Evolutionary conservation across 495 filamentous ascomycete genomes (phyloP), one percentile per base, ranked within the genome.

Genomic region (Geopyxis carbonaria): DNA sequence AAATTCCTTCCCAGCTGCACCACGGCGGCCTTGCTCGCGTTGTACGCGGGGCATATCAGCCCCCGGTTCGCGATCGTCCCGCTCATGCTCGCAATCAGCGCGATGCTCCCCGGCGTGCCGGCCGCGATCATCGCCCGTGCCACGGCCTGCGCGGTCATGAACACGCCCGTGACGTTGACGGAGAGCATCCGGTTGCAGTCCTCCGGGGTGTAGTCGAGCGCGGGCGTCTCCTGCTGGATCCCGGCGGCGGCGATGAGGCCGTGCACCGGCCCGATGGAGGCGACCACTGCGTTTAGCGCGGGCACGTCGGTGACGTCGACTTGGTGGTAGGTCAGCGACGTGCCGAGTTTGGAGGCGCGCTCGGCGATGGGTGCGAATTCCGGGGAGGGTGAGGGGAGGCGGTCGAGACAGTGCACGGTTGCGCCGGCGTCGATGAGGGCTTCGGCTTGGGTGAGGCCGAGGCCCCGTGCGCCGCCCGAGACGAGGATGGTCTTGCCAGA

Each of bases 21-120:
- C 4, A 93, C 81, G 9, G 70, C 85, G 3, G 82, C 82, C 59
- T 93, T 93, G 54, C 76, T 83, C 35, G 84, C 77, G 53, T 93
- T 93, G 63, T 93, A 93, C 24, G 79, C 81, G 22, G 83, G 76
- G 55, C 71, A 76, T 50, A 73, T 74, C 23, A 75, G 66, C 35
- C 76, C 73, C 37, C 68, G 54, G 53, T 87, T 91, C 11, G 82
- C 82, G 40, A 91, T 65, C 4, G 74, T 73, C 8, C 77, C 82
- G 50, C 74, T 80, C 82, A 87, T 87, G 44, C 69, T 75, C 6
- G 74, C 82, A 41, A 87, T 76, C 30, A 87, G 53, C 29, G 78
- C 67, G 34, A 89, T 39, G 20, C 51, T 55, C 4, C 52, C 52
- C 8, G 44, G 44, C 16, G 47, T 56, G 3, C 51, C 52, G 22